A percentile compares a stretch with the other conserved stretches of the same genome.
Evolutionary conservation across 148 eudicot species (phyloP).

Genomic region (Persicaria tinctoria): DNA sequence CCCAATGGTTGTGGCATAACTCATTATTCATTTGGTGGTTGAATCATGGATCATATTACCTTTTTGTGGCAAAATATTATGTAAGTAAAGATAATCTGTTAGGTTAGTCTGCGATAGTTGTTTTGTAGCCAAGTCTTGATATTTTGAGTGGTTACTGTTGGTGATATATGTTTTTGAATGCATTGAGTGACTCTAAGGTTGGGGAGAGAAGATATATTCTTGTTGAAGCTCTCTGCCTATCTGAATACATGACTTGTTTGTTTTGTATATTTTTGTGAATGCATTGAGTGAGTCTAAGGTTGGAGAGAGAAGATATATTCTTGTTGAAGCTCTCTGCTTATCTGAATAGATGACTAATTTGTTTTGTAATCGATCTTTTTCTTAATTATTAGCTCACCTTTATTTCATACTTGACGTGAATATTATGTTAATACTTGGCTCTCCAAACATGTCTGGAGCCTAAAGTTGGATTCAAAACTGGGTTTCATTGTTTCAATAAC

Average conservation of each 20-base stretch:
- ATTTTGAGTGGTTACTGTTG: neutral
- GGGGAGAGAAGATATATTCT: neutral
- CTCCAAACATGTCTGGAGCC: neutral
- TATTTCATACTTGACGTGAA: neutral
- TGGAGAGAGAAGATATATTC: neutral
- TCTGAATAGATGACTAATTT: neutral
- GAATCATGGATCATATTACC: neutral
- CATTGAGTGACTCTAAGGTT: no score
- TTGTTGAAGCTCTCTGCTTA: neutral
- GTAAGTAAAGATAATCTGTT: neutral
- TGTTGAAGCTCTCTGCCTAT: neutral
- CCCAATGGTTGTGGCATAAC: no score
- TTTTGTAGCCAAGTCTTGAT: neutral
- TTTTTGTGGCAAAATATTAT: neutral
- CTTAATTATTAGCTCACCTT: neutral
- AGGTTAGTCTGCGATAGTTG: neutral
- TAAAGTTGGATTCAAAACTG: neutral
- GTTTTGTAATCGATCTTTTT: neutral
- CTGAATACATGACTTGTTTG: neutral
- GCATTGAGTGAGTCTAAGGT: no score
- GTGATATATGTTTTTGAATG: neutral
- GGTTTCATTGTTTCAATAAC: neutral
- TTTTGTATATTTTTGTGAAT: neutral
- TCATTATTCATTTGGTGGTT: neutral
- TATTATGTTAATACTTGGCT: neutral